Base-by-base conservation (phyloP, 768 basidiomycete species). In the Xerocomellus intermedius region DNA sequence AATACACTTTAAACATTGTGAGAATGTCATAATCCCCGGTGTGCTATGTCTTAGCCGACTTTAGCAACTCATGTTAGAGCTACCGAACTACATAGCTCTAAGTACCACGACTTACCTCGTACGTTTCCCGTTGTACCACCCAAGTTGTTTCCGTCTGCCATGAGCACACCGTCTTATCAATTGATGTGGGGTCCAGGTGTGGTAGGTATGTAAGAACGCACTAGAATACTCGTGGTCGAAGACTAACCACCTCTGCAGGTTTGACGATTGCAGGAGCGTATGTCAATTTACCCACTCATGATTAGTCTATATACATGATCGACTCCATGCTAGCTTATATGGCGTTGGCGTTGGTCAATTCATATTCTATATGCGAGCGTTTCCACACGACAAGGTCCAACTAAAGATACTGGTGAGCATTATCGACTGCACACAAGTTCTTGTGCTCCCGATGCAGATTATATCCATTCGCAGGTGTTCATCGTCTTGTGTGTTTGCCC, bases 191-290 rank as follows among this genome's bases (percentile, higher is more conserved):
- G 52, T 13, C 60, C 63, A 28, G 60, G 60, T 17, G 22, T 56
- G n/a, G 55, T 64, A 42, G 65, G 65, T 59, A 43, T 32, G 65
- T 22, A 36, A 19, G 12, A 5, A 24, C 19, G 14, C 4, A 12
- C 22, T 16, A 8, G 8, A 9, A 2, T 16, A 32, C 14, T 32
- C n/a, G 19, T 17, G 35, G 4, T 24, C 2, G 2, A 19, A 16
- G 19, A 39, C 30, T 42, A 55, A 59, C 52, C 56, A 44, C 63
- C 58, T 69, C 30, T 39, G 26, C 39, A 68, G 65, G 65, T 21
- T 35, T 59, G 2, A 26, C 42, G 12, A 8, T 67, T 3, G 60
- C 33, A 22, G 7, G n/a, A 33, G 56, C 32, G 65, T 67, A 45
- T 17, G 60, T 53, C 33, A 22, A 33, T 42, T 13, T n/a, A 5